Evolutionary conservation across 257 asterid species (phyloP).

Genomic region (Scutellaria galericulata): DNA sequence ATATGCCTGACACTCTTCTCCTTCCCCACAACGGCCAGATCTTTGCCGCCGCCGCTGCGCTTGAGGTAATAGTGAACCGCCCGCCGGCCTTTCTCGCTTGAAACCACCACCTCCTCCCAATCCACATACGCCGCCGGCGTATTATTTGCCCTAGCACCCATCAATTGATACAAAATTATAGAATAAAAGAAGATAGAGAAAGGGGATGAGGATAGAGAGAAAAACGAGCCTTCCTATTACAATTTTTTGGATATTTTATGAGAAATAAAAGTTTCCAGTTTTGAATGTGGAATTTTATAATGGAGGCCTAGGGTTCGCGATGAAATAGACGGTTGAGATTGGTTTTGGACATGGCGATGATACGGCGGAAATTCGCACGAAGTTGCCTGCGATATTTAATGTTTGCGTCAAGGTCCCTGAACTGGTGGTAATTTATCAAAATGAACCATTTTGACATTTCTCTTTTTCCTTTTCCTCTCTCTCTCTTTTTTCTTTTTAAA

Average conservation of each 20-base stretch:
- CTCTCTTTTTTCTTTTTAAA: no score
- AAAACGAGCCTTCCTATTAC: not conserved
- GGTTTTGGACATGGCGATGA: constrained; percentile 40
- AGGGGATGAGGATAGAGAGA: constrained; percentile 33
- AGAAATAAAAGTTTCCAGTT: not conserved
- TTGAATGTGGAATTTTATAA: constrained; percentile 41
- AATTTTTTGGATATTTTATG: not conserved
- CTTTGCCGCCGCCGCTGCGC: constrained; percentile 53
- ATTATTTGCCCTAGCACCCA: constrained; percentile 42
- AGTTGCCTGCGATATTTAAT: constrained; percentile 33
- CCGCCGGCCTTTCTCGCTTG: constrained; percentile 61
- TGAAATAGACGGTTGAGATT: constrained; percentile 44
- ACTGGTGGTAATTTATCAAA: not conserved
- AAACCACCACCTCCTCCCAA: constrained; percentile 67
- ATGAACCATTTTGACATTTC: not conserved
- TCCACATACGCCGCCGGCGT: constrained; percentile 51
- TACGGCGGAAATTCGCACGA: constrained; percentile 51
- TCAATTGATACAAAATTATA: constrained; percentile 6
- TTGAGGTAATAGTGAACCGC: constrained; percentile 70
- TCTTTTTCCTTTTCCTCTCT: not conserved
- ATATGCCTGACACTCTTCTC: constrained; percentile 60
- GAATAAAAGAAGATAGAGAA: constrained; percentile 15
- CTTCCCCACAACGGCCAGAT: constrained; percentile 81
- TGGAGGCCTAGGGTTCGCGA: constrained; percentile 46
- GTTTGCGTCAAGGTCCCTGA: constrained; percentile 37